A percentile compares a stretch with the other conserved stretches of the same genome.
Conservation (phyloP, 2,329 filamentous ascomycete species). For the Dactylellina drechsleri region DNA sequence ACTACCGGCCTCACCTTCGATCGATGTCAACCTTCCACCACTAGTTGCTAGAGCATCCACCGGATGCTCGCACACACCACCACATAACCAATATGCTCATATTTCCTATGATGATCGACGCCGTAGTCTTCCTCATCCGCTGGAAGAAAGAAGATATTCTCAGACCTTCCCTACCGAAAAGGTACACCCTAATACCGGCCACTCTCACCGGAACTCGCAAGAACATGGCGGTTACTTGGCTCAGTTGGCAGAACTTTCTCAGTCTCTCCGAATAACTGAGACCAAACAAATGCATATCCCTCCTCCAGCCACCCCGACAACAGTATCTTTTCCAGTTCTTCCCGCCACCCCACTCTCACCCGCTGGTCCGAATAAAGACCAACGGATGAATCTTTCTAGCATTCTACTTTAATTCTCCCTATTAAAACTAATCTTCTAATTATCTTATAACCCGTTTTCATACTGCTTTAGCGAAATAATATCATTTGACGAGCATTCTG, state of each 20-base stretch:
- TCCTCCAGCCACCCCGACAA: conserved; percentile 38
- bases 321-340: conserved; percentile 29
- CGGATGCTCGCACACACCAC: conserved; percentile 54
- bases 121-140: conserved; percentile 52
- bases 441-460: conserved; percentile 53
- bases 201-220: conserved; percentile 39
- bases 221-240: conserved; percentile 54
- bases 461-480: conserved; percentile 55
- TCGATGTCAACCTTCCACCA: conserved; percentile 56
- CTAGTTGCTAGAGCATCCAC: conserved; percentile 48
- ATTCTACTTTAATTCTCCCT: conserved; percentile 45
- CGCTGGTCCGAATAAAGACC: conserved; percentile 36
- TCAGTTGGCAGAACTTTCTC: conserved; percentile 45
- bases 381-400: conserved; percentile 51
- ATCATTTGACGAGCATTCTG: conserved; percentile 54
- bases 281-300: conserved; percentile 31
- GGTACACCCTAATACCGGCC: conserved; percentile 11
- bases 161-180: conserved; percentile 37
- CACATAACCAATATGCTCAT: conserved; percentile 40
- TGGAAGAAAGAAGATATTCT: conserved; percentile 45
- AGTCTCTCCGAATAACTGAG: conserved; percentile 43
- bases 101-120: conserved; percentile 49
- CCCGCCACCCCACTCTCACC: conserved; percentile 51
- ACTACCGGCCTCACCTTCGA: conserved; percentile 60
- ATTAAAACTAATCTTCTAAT: conserved; percentile 55